Percentiles rank a stretch among this genome's conserved stretches.
These are phyloP conservation scores for Obba rivulosa DNA, from an alignment of 768 basidiomycete genomes.

Conservation along the genomic window DNA sequence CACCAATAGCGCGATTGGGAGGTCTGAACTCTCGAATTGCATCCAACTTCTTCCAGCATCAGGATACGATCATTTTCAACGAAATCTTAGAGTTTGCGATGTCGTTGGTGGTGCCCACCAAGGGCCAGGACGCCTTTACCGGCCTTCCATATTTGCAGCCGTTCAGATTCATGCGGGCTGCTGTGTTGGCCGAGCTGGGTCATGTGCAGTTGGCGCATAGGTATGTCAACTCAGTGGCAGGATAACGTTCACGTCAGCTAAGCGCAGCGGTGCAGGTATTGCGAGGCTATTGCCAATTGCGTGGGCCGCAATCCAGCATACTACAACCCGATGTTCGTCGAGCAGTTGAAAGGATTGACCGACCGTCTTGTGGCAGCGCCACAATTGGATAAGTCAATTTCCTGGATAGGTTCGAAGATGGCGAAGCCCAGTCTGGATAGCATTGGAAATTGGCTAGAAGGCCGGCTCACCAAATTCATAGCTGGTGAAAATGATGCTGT, in stretches of 20 bases:
- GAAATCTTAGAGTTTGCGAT: conserved; percentile 92
- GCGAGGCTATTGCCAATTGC: conserved; percentile 77
- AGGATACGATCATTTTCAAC: conserved; percentile 76
- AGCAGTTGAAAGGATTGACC: conserved; percentile 71
- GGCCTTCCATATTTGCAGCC: conserved; percentile 86
- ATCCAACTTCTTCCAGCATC: conserved; percentile 54
- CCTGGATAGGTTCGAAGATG: conserved; percentile 86
- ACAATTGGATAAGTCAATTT: conserved; percentile 68
- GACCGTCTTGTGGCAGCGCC: conserved; percentile 74
- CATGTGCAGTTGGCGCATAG: conserved; percentile 70
- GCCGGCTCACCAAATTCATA: conserved; percentile 89
- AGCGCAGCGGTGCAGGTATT: conserved; percentile 61
- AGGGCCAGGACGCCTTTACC: conserved; percentile 81
- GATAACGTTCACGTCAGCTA: conserved; percentile 8
- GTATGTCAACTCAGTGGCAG: conserved; percentile 33
- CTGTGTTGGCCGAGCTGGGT: conserved; percentile 74
- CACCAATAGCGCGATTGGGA: no score
- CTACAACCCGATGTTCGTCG: conserved; percentile 58
- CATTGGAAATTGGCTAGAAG: conserved; percentile 89
- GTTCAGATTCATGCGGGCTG: conserved; percentile 78
- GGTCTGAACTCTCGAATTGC: conserved; percentile 5
- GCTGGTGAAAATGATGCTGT: conserved; percentile 77
- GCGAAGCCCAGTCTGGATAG: conserved; percentile 89
- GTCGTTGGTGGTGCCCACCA: conserved; percentile 61
- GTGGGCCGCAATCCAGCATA: conserved; percentile 61